Conservation (phyloP, 2,329 filamentous ascomycete species). For the Neonectria magnoliae region DNA sequence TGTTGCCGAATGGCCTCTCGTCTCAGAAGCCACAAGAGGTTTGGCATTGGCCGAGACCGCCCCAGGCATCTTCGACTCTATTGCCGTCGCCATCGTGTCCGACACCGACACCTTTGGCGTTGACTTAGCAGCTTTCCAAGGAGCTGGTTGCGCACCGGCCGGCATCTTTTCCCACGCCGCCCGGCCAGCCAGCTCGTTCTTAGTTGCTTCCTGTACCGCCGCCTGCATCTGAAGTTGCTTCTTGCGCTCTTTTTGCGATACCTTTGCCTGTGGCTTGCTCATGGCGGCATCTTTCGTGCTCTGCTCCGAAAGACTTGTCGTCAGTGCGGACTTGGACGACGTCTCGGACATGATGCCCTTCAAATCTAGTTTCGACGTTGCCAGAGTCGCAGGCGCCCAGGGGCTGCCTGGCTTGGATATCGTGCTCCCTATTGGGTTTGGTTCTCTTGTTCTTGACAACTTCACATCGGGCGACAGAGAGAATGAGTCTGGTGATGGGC, state of each 20-base stretch:
- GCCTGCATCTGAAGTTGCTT: slow-evolving; percentile 77
- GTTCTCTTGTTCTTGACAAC: slow-evolving; percentile 13
- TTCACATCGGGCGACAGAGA: slow-evolving; percentile 35
- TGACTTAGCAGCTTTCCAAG: slow-evolving; percentile 72
- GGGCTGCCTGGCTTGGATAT: slow-evolving; percentile 50
- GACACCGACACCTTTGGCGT: slow-evolving; percentile 60
- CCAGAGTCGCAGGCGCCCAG: slow-evolving; percentile 62
- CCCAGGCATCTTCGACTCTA: slow-evolving; percentile 41
- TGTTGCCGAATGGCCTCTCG: slow-evolving; percentile 50
- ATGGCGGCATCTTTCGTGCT: slow-evolving; percentile 52
- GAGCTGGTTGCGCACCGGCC: slow-evolving; percentile 55
- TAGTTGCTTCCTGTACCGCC: slow-evolving; percentile 51
- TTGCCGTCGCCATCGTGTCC: slow-evolving; percentile 59
- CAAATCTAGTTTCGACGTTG: slow-evolving; percentile 74
- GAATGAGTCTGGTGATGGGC: slow-evolving; percentile 25
- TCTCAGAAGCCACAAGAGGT: slow-evolving; percentile 56
- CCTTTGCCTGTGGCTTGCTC: slow-evolving; percentile 62
- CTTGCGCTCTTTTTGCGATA: slow-evolving; percentile 94
- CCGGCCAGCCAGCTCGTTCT: slow-evolving; percentile 42
- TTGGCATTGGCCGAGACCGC: slow-evolving; percentile 50
- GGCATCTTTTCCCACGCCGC: slow-evolving; percentile 58
- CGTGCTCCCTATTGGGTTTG: slow-evolving; percentile 8
- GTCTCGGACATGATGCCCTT: slow-evolving; percentile 77
- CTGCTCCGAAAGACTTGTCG: slow-evolving; percentile 63
- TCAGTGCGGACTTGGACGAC: slow-evolving; percentile 63